Conservation (phyloP, 2,329 filamentous ascomycete species). For the Paecilomyces sp. region DNA sequence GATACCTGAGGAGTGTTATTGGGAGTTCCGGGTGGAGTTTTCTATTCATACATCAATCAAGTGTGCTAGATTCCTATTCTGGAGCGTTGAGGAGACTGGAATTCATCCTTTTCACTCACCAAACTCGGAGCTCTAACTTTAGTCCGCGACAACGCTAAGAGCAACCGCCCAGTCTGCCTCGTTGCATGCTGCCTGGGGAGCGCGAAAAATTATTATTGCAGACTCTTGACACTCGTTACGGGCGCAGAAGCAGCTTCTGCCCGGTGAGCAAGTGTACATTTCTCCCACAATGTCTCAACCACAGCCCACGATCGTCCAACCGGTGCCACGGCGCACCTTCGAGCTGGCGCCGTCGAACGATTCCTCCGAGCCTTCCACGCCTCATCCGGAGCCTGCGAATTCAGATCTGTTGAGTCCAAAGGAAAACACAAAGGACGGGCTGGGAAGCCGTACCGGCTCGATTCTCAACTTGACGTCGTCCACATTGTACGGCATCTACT, state of each 20-base stretch:
- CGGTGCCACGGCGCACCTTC: conserved; percentile 66
- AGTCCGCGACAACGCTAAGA: background rate
- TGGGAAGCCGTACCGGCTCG: conserved; percentile 64
- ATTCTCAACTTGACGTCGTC: conserved; percentile 81
- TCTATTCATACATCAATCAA: background rate
- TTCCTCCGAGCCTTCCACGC: conserved; percentile 34
- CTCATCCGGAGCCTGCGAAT: conserved; percentile 26
- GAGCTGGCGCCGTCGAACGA: conserved; percentile 46
- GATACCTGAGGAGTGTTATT: background rate
- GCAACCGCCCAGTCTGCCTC: background rate
- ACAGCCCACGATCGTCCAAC: conserved; percentile 54
- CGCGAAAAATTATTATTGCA: background rate
- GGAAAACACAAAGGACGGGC: conserved; percentile 23
- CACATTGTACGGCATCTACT: conserved; percentile 88
- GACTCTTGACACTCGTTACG: background rate
- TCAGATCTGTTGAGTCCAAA: conserved; percentile 27
- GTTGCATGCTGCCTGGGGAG: background rate
- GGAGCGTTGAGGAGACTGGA: background rate
- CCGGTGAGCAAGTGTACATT: background rate
- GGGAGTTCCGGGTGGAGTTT: background rate
- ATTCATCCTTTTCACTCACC: background rate
- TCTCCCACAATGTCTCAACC: conserved; percentile 6
- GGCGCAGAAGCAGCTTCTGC: background rate
- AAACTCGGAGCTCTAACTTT: background rate
- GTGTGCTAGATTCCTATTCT: background rate